Conservation (phyloP, 108 stramenopile genomes). For the Cyclostephanos invisitatus region DNA sequence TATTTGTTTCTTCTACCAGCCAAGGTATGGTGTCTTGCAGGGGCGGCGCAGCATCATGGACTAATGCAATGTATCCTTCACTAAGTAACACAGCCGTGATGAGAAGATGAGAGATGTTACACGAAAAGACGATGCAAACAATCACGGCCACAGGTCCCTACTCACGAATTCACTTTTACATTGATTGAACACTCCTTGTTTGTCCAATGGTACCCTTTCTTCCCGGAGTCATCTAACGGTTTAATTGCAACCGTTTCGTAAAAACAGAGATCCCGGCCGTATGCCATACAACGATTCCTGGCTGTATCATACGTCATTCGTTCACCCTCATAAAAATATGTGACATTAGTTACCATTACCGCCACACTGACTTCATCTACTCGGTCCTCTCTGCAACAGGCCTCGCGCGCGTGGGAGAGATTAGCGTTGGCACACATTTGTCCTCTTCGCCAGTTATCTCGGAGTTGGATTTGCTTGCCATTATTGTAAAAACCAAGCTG, state of each 20-base stretch:
- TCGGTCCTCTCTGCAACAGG: slow-evolving; percentile 42
- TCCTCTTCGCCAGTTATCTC: slow-evolving; percentile 24
- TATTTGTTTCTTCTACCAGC: slow-evolving; percentile 38
- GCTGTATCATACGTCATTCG: slow-evolving; percentile 50
- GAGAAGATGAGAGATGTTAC: slow-evolving; percentile 4
- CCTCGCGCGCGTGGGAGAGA: slow-evolving; percentile 34
- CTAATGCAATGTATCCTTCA: slow-evolving; percentile 57
- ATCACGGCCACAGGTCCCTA: neutral
- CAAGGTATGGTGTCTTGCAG: slow-evolving; percentile 26
- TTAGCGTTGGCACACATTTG: slow-evolving; percentile 48
- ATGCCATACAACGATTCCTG: slow-evolving; percentile 36
- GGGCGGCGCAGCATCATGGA: slow-evolving; percentile 38
- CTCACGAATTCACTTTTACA: slow-evolving; percentile 42
- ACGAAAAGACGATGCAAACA: neutral
- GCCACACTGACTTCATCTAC: slow-evolving; percentile 25
- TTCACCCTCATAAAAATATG: slow-evolving; percentile 50
- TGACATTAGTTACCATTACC: slow-evolving; percentile 23
- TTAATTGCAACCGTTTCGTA: slow-evolving; percentile 8
- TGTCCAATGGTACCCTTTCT: slow-evolving; percentile 45
- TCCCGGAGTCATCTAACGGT: slow-evolving; percentile 17
- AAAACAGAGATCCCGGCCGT: slow-evolving; percentile 35
- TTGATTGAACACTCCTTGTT: slow-evolving; percentile 39
- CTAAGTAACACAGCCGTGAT: slow-evolving; percentile 17
- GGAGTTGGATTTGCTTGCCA: slow-evolving; percentile 38
- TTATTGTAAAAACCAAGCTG: slow-evolving; percentile 57